Evolutionary conservation across 352 stramenopile species (phyloP), one percentile per base, ranked within the genome.

Genomic region (Elongisporangium senticosum): DNA sequence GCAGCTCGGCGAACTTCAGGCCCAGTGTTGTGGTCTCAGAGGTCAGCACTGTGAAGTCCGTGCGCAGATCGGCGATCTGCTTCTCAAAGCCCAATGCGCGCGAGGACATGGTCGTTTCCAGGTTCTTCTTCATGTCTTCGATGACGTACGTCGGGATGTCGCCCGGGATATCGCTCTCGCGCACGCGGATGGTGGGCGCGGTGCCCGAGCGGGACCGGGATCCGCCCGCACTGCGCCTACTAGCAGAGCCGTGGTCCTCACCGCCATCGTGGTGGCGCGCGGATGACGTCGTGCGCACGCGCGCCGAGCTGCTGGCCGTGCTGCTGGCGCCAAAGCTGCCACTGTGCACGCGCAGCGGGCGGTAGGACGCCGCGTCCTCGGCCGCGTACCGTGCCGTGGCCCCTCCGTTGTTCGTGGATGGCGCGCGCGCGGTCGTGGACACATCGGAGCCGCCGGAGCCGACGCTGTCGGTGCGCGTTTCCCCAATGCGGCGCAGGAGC

Each of bases 401-500:
- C 20, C 56, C 63, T 48, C 48, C 49, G 0, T 58, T 48, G 28
- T 43, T 58, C 14, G 66, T 55, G 8, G 59, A 37, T 0, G 69
- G 67, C 39, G 49, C 49, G 5, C 55, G 47, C 4, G 51, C 51
- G 4, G 75, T 77, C 49, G 67, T 58, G 3, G 69, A 78, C 37
- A 85, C 68, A 52, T 89, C 74, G 40, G 75, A 63, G 5, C 52
- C 21, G 10, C 13, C 21, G 2, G 22, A 17, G 0, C 21, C 20
- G 14, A 57, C 56, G 17, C 74, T 51, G 51, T 83, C 81, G 2
- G 75, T 62, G 48, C 77, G 78, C 66, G 87, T 88, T 64, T 92
- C 79, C 53, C 84, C 82, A 49, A 92, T 90, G 56, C 83, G 82
- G 11, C 84, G 82, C 59, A 92, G 69, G 37, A 92, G 71, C 67